phyloP scores from a whole-genome alignment of 345 rosid genomes.

The Nephelium lappaceum region DNA sequence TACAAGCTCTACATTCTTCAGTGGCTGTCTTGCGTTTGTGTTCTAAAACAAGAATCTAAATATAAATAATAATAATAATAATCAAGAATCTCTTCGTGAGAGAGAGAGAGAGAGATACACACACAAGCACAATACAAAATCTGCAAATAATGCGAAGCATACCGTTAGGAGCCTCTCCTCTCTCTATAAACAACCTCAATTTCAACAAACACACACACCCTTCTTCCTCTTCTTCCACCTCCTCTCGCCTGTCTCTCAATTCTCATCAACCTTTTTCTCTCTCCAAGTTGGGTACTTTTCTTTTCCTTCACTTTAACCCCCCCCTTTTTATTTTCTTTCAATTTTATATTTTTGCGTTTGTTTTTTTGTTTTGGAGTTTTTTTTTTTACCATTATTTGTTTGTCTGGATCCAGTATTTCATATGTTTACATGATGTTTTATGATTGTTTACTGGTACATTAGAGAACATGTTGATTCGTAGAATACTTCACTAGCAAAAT shows the following conservation, averaged over 20 bases:
- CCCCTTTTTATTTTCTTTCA: background rate
- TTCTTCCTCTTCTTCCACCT: slow-evolving; percentile 32
- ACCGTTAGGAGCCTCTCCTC: slow-evolving; percentile 60
- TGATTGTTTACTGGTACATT: background rate
- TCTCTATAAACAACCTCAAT: slow-evolving; percentile 30
- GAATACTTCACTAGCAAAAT: background rate
- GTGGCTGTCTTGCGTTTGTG: background rate
- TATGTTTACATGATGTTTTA: background rate
- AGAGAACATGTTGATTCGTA: background rate
- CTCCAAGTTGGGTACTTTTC: slow-evolving; percentile 46
- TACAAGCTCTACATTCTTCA: background rate
- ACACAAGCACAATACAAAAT: background rate
- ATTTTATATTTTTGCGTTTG: background rate
- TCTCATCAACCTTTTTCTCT: slow-evolving; percentile 20
- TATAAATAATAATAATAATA: too few species aligned
- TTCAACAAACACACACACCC: slow-evolving; percentile 36
- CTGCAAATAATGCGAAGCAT: slow-evolving; percentile 65
- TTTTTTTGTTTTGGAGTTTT: background rate
- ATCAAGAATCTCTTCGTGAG: background rate
- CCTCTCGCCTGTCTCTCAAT: slow-evolving; percentile 33
- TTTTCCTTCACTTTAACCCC: background rate
- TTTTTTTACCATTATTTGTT: background rate
- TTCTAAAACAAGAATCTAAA: background rate
- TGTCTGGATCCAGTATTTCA: slow-evolving; percentile 2
- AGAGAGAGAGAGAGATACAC: slow-evolving; percentile 16